Conservation (phyloP, 2,329 filamentous ascomycete species). For the Ascocoryne sarcoides region DNA sequence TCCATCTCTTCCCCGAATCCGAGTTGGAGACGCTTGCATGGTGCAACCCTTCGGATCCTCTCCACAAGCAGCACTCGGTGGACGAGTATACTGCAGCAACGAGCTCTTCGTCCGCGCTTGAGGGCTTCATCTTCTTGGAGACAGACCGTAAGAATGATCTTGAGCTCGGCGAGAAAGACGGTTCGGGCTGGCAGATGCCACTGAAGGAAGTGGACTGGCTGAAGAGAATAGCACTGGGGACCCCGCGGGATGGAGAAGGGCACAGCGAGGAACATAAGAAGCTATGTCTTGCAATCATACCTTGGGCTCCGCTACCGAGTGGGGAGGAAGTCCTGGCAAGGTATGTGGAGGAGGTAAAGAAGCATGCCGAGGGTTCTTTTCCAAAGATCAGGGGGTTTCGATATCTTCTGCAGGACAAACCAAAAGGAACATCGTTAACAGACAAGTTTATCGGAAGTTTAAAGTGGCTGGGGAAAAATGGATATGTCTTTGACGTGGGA, state of each 20-base stretch:
- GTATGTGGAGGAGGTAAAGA: constrained; percentile 56
- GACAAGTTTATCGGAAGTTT: constrained; percentile 56
- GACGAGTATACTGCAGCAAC: constrained; percentile 25
- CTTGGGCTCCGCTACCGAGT: constrained; percentile 77
- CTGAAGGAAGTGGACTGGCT: constrained; percentile 66
- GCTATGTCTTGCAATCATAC: constrained; percentile 61
- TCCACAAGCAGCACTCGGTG: constrained; percentile 21
- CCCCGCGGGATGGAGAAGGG: constrained; percentile 47
- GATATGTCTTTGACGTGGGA: constrained; percentile 71
- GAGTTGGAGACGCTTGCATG: constrained; percentile 62
- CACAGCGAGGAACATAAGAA: constrained; percentile 42
- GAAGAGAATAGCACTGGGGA: constrained; percentile 54
- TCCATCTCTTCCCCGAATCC: constrained; percentile 72
- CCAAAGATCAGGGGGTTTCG: constrained; percentile 66
- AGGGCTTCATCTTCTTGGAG: constrained; percentile 76
- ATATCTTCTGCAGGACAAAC: constrained; percentile 75
- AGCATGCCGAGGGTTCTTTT: constrained; percentile 54
- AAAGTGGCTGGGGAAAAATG: constrained; percentile 53
- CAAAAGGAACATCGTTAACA: constrained; percentile 53
- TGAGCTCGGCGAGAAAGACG: constrained; percentile 35
- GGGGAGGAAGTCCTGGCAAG: constrained; percentile 48
- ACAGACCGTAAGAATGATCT: constrained; percentile 63
- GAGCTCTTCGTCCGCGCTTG: constrained; percentile 34
- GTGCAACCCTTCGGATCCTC: constrained; percentile 52
- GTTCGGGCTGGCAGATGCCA: constrained; percentile 55